A percentile compares a stretch with the other conserved stretches of the same genome.
Conservation (phyloP, 2,329 filamentous ascomycete species). For the Neurospora crassa region DNA sequence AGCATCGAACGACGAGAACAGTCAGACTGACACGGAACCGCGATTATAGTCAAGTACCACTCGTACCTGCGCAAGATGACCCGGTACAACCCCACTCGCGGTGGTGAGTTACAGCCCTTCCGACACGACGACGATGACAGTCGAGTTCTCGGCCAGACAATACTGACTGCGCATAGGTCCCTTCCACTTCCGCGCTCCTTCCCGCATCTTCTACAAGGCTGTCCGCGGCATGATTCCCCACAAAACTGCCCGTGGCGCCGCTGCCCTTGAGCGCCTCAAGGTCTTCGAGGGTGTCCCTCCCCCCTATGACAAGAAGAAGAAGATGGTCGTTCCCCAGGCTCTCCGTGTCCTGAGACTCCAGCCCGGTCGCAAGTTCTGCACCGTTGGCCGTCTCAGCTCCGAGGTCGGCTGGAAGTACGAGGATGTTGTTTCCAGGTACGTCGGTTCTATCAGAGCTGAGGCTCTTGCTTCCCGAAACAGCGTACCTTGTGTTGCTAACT, state of each 20-base stretch:
- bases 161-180: conserved; percentile 56
- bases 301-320: conserved; percentile 99
- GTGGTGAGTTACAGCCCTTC: conserved; percentile 55
- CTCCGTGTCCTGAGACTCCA: conserved; percentile 93
- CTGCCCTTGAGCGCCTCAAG: conserved; percentile 97
- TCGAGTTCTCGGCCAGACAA: conserved; percentile 29
- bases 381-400: conserved; percentile 92
- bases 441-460: conserved; percentile 20
- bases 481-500: conserved; percentile 10
- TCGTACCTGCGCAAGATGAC: conserved; percentile 99
- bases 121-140: conserved; percentile 22
- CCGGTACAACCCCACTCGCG: conserved; percentile 98
- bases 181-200: conserved; percentile 99
- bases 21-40: conserved; percentile 34
- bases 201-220: conserved; percentile 99
- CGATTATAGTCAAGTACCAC: conserved; percentile 92
- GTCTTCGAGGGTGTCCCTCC: conserved; percentile 98
- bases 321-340: conserved; percentile 97
- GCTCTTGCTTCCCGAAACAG: not conserved
- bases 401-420: conserved; percentile 99
- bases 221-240: conserved; percentile 99
- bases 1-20: conserved; percentile 1
- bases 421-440: conserved; percentile 95
- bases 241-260: conserved; percentile 97
- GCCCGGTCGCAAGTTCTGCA: conserved; percentile 99